Percentiles rank a stretch among this genome's conserved stretches.
Evolutionary conservation across 441 rosid genomes (phyloP).

Genomic region (Gossypium aridum): DNA sequence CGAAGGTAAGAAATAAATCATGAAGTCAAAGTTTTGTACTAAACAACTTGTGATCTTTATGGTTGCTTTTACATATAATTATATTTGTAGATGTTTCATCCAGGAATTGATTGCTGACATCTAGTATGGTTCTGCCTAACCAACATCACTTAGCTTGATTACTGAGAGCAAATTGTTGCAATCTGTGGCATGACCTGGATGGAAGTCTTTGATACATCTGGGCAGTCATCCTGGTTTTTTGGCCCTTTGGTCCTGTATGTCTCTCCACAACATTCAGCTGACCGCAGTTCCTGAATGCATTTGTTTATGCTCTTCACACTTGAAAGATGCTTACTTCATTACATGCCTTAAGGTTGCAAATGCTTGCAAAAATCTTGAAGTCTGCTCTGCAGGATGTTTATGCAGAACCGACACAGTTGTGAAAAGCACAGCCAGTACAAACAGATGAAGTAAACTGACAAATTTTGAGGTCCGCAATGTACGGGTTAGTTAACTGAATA

Average conservation of each 20-base stretch:
- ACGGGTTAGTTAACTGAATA: slow-evolving; percentile 10
- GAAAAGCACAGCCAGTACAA: background rate
- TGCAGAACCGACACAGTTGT: background rate
- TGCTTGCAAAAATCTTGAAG: background rate
- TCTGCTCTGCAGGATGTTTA: background rate
- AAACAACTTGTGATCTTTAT: background rate
- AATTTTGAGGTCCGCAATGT: background rate
- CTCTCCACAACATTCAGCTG: background rate
- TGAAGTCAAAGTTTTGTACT: background rate
- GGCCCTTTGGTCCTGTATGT: background rate
- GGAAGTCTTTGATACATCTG: background rate
- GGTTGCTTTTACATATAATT: slow-evolving; percentile 4
- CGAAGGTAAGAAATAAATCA: slow-evolving; percentile 19
- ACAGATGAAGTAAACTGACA: background rate
- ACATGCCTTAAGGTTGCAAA: background rate
- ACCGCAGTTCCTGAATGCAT: background rate
- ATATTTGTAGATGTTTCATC: background rate
- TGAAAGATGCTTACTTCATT: slow-evolving; percentile 11
- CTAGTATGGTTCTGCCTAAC: background rate
- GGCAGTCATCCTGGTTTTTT: background rate
- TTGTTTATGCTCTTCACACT: background rate
- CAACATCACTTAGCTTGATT: background rate
- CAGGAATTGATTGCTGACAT: slow-evolving; percentile 23
- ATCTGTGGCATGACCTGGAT: background rate
- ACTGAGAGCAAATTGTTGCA: background rate